Evolutionary conservation across 306 rosid genomes (phyloP), one percentile per base, ranked within the genome.

Genomic region (Delonix regia): DNA sequence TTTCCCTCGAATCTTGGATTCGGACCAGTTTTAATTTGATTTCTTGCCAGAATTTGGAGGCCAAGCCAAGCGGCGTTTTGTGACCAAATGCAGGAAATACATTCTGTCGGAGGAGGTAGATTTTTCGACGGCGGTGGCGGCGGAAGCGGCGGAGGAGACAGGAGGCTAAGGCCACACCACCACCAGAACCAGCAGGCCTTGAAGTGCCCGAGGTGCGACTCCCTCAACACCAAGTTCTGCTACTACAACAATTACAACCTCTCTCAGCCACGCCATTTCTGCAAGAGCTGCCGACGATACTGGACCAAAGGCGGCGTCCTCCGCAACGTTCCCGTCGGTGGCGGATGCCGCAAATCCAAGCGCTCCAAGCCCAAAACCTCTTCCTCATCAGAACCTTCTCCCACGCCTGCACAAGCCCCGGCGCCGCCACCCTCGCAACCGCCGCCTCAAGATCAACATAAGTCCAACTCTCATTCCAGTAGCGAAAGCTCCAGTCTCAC

Each of bases 251-350:
- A 95, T 84, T 95, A 95, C 85, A 92, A 95, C 83, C 96, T 95
- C 83, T 95, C 99, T 3, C 99, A 95, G 91, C 98, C 99, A 0
- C 99, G 99, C 68, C 94, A 95, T 85, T 95, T 95, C 88, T 95
- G 99, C 85, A 95, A 95, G 85, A 84, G 81, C 88, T 95, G 99
- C 84, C 97, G 99, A 7, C 90, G 99, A 4, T 95, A 95, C 88
- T 95, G 99, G 99, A 95, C 99, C 51, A 92, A 89, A 71, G 99
- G 99, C 27, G 99, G 99, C 38, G 98, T 95, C 80, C 99, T 95
- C 75, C 97, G 99, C 30, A 95, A 92, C 94, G 99, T 95, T 56
- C 99, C 99, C 9, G 90, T 95, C 81, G 99, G 99, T 9, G 99
- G 99, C 0, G 99, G 98, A 1, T 92, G 94, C 79, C 94, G 99